A percentile compares a stretch with the other conserved stretches of the same genome.
Conservation (phyloP, 179 eudicot species). For the Beta lomatogona region DNA sequence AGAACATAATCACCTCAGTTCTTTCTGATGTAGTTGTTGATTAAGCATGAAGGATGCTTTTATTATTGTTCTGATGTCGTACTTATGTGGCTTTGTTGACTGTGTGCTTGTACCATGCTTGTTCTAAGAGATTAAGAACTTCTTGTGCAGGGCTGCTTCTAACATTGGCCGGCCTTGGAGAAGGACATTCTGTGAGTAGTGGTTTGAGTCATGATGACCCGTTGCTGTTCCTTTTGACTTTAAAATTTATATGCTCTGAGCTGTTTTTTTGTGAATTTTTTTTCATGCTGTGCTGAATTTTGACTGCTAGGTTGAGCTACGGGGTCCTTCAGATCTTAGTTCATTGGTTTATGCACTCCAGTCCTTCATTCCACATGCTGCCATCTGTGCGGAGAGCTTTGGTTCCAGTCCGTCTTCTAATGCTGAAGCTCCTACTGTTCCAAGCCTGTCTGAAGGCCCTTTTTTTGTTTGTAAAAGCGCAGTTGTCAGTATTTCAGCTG, state of each 20-base stretch:
- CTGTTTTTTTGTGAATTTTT: background rate
- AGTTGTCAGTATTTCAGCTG: conserved; percentile 74
- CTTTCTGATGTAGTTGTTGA: background rate
- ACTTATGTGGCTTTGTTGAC: background rate
- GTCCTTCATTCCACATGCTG: conserved; percentile 75
- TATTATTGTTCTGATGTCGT: background rate
- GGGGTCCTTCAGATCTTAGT: conserved; percentile 82
- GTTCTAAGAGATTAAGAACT: background rate
- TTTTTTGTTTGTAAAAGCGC: conserved; percentile 52
- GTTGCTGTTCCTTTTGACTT: background rate
- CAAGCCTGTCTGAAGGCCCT: conserved; percentile 42
- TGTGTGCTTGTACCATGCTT: background rate
- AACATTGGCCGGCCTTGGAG: conserved; percentile 15
- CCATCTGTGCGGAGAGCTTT: conserved; percentile 64
- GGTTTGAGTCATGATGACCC: background rate
- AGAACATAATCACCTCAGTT: background rate
- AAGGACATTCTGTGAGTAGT: conserved; percentile 21
- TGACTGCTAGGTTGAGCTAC: conserved; percentile 51
- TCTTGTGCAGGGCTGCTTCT: conserved; percentile 23
- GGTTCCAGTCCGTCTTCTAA: conserved; percentile 39
- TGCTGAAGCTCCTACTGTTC: conserved; percentile 30
- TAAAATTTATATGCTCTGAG: background rate
- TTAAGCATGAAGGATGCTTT: background rate
- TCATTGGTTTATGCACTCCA: conserved; percentile 67
- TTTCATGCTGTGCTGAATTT: background rate